Evolutionary conservation across 768 basidiomycete genomes (phyloP), one percentile per base, ranked within the genome.

Genomic region (Rhizopogon vesiculosus): DNA sequence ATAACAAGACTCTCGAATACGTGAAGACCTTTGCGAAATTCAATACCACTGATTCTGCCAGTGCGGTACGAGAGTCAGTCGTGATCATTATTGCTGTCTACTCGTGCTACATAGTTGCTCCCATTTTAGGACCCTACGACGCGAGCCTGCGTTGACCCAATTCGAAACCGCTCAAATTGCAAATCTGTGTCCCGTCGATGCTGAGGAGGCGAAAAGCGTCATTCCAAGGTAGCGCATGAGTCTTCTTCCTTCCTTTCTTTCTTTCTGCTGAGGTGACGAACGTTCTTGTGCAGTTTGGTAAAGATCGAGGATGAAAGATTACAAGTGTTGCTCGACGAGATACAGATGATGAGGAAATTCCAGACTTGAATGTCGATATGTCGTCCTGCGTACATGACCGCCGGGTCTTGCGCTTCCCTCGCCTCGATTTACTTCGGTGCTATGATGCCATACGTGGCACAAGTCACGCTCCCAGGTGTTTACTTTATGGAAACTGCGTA

Each of bases 111-210:
- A 9, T 45, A 33, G 45, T 5, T 10, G 19, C 3, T 5, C 10
- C 38, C 35, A 16, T 38, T 41, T 29, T 59, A 93, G 91, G 65
- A 90, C 89, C 1, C 72, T 95, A 7, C 81, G 88, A 50, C 78
- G 91, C 60, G 91, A 93, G 64, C 82, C 86, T 0, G 84, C 84
- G 2, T 68, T 96, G 40, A 91, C 91, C 2, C 90, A 91, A 64
- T 95, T 94, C 61, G 93, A 96, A 75, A 89, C 89, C 4, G 92
- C 93, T 2, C 93, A 96, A 66, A 89, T 96, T 52, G 91, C 91
- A 15, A 96, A 96, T 64, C 71, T 96, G 53, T 93, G 91, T 65
- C 93, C 93, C 13, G 89, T 85, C 41, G 85, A 86, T 56, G 81
- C 90, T 4, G 93, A 96, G 61, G 94, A 96, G 70, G 89, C 93